Evolutionary conservation across 225 moss, liverwort and hornwort genomes (phyloP), one percentile per base, ranked within the genome.

Genomic region (Asterella californica): DNA sequence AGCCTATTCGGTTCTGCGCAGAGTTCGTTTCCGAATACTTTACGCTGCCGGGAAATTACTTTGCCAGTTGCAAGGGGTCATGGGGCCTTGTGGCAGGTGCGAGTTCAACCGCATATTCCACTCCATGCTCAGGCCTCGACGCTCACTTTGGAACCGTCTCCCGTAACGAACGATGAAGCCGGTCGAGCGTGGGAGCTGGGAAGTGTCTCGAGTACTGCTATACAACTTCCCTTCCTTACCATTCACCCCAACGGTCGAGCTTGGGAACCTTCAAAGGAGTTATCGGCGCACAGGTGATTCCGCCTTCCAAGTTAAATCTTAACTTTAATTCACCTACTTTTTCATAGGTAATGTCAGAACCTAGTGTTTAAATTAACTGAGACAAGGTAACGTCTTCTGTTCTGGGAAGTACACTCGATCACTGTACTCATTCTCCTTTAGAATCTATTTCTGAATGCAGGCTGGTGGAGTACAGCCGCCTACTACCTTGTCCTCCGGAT

Each of bases 401-500:
- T 48, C 18, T 18, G 45, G 36, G 38, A 42, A 21, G 21, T n/a
- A n/a, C n/a, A n/a, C n/a, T n/a, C 42, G 25, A 45, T 25, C 10
- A 25, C 22, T 10, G 25, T n/a, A 10, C n/a, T n/a, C 36, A 21
- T 4, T 46, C 48, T 46, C 46, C 11, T 45, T 18, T 9, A 18
- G 7, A 50, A 30, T 74, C 17, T 30, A 24, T 48, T 17, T 52
- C 50, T 30, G 27, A 50, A 30, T 78, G 64, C 91, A 94, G 94
- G 83, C 79, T 53, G 25, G 60, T 90, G 34, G 83, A 87, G 25
- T 99, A 99, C 74, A 85, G 87, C 57, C 90, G 95, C 61, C 80
- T 99, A 81, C 59, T 92, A 81, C 95, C 99, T 76, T 95, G 99
- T 82, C 95, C 99, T n/a, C 83, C 83, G 60, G 83, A 85, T 24